Base-by-base conservation (phyloP, 345 rosid genomes). In the Eucalyptus rudis region DNA sequence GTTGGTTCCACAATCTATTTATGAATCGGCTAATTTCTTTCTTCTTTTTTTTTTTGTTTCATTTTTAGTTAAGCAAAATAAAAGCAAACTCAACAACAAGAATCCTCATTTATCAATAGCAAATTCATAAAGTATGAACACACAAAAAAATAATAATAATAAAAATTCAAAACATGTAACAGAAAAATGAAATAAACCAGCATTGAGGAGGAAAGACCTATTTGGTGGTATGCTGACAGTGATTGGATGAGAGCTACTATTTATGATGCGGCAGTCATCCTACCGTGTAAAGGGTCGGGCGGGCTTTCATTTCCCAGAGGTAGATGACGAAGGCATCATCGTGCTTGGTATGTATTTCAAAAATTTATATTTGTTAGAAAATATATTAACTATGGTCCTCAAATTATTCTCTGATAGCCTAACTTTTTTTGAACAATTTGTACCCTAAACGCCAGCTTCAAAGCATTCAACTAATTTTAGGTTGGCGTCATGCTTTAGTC, bases 141-240 rank as follows among this genome's bases (percentile, higher is more conserved):
- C 68, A 27, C 31, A 29, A 2, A 3, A 27, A 27, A 59, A 59
- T 5, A 10, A 9, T 4, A 58, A 59, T 0, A 59, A 59, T 5
- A 59, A 59, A 27, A 59, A 5, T 59, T 59, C 33, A 29, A 62
- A 62, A 62, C 33, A 4, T 1, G 31, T 27, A 62, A 27, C n/a
- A 27, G 3, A 27, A 62, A 27, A 27, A 27, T 27, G 68, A 27
- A 62, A 62, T 5, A 27, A 62, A 29, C 68, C 4, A 29, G 17
- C 14, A 62, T 88, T n/a, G 33, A 36, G 1, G 92, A 92, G 50
- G 92, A 88, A 88, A 95, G 96, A 51, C 92, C 95, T 36, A 88
- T 93, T 1, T 92, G 94, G 94, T 94, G 95, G 94, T 92, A 94
- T 49, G 93, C 95, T 4, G 90, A 89, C 36, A 92, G 93, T 40